These are phyloP conservation scores for Ophiostoma australiae DNA, from an alignment of 2,329 filamentous ascomycete genomes.

Conservation along the genomic window DNA sequence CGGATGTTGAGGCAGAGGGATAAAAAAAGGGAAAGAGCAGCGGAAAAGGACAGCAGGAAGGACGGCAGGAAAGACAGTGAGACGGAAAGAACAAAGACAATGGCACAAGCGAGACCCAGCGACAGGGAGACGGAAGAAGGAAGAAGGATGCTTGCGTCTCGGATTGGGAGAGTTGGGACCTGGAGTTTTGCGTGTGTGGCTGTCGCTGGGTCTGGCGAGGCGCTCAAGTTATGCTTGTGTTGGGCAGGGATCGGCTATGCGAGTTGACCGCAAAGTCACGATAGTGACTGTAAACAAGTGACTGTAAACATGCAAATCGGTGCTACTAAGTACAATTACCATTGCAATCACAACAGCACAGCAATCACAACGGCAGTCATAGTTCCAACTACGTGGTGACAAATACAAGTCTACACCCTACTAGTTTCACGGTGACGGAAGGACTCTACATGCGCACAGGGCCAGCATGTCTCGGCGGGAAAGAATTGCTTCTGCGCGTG, in stretches of 20 bases:
- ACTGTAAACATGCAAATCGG: no score
- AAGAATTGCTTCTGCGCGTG: not conserved
- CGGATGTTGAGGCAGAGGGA: not conserved
- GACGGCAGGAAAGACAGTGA: not conserved
- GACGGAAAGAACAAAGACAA: not conserved
- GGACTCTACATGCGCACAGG: not conserved
- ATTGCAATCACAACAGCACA: not conserved
- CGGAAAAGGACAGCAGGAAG: not conserved
- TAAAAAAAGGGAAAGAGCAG: not conserved
- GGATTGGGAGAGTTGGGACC: not conserved
- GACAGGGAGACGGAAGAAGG: not conserved
- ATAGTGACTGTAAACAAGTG: no score
- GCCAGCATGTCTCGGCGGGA: conserved; percentile 1
- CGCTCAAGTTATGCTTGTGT: not conserved
- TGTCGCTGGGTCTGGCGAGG: not conserved
- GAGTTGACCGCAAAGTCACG: not conserved
- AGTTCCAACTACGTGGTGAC: not conserved
- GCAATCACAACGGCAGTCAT: not conserved
- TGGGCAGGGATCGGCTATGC: not conserved
- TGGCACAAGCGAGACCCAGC: not conserved
- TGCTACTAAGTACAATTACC: no score
- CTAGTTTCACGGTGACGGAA: not conserved
- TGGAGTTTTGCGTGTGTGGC: not conserved
- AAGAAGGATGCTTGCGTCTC: not conserved
- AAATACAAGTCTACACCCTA: not conserved